These are phyloP conservation scores for Cucumis cinereus DNA, from an alignment of 306 rosid genomes.

Conservation along the genomic window DNA sequence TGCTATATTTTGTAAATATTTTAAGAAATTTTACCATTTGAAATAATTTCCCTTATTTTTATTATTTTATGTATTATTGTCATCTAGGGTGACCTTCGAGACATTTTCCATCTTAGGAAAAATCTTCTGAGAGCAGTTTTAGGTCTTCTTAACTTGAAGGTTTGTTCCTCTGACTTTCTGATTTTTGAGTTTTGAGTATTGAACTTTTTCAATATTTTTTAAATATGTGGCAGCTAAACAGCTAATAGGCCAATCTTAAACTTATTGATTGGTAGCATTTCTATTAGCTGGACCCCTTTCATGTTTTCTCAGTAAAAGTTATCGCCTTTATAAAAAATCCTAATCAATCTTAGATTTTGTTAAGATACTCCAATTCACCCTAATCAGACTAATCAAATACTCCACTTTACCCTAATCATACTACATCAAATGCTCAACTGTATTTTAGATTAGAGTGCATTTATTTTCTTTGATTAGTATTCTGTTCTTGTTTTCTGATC, in stretches of 20 bases:
- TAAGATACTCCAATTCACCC: neutral
- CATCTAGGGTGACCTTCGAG: conserved; percentile 60
- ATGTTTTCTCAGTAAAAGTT: too few relatives aligned
- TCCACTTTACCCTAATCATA: neutral
- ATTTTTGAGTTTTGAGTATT: neutral
- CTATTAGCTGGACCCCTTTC: too few relatives aligned
- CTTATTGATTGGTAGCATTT: neutral
- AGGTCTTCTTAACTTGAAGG: conserved; percentile 57
- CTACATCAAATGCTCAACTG: neutral
- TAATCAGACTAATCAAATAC: neutral
- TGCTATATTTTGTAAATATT: too few relatives aligned
- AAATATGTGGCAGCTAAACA: neutral
- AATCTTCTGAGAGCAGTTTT: conserved; percentile 50
- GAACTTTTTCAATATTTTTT: neutral
- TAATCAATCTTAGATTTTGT: neutral
- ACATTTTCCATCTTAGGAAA: conserved; percentile 56
- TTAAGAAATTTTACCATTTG: too few relatives aligned
- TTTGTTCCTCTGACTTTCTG: conserved; percentile 16
- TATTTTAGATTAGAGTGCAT: too few relatives aligned
- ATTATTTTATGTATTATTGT: neutral
- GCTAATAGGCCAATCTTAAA: neutral
- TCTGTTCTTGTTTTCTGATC: too few relatives aligned
- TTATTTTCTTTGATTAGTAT: too few relatives aligned
- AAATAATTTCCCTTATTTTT: too few relatives aligned
- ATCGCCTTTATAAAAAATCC: neutral